These are phyloP conservation scores for Lactifluus hygrophoroides DNA, from an alignment of 768 basidiomycete species.

Conservation along the genomic window DNA sequence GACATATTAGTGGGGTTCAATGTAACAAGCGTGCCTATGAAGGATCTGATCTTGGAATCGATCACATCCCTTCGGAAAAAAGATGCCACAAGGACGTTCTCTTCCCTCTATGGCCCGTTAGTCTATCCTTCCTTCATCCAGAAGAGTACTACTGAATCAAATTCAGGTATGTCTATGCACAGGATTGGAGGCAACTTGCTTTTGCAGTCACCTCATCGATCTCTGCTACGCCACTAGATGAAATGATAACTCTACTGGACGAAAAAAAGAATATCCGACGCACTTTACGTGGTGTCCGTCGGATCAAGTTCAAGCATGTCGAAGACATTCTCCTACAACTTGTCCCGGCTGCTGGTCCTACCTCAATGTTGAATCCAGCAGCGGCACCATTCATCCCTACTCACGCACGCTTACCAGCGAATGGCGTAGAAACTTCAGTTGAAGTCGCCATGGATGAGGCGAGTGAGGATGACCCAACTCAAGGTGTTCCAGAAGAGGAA, in stretches of 20 bases:
- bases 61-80: constrained; percentile 6
- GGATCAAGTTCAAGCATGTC: constrained; percentile 3
- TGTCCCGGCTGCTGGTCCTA: constrained; percentile 1
- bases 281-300: not conserved
- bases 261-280: not conserved
- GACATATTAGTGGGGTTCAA: constrained; percentile 7
- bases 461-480: not conserved
- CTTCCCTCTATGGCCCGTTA: not conserved
- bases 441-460: not conserved
- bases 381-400: constrained; percentile 6
- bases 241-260: constrained; percentile 9
- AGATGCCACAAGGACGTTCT: not conserved
- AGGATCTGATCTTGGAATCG: not conserved
- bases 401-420: not conserved
- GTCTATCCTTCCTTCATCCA: not conserved
- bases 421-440: not conserved
- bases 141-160: not conserved
- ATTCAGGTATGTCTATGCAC: constrained; percentile 9
- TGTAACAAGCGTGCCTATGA: not conserved
- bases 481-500: constrained; percentile 3
- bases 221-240: constrained; percentile 6
- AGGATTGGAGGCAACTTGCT: not conserved
- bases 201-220: not conserved
- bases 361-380: constrained; percentile 2
- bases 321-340: constrained; percentile 8